A percentile compares a stretch with the other conserved stretches of the same genome.
These are phyloP conservation scores for Cercospora berteroae DNA, from an alignment of 2,329 filamentous ascomycete genomes.

Conservation along the genomic window DNA sequence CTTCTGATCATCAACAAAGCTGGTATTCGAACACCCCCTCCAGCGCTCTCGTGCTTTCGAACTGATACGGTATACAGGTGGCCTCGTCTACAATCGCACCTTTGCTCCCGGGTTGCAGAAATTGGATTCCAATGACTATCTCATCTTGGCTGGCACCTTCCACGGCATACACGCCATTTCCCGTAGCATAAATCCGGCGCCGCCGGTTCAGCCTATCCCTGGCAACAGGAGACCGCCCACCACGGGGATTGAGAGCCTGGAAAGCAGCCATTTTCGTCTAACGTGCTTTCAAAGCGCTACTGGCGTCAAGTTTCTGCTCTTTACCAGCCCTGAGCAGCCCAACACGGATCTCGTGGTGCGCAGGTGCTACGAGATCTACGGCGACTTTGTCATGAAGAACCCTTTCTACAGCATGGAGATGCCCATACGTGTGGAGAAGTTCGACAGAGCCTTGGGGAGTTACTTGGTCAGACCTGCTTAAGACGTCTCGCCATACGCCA, in stretches of 20 bases:
- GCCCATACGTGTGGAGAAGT: conserved; percentile 92
- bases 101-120: conserved; percentile 86
- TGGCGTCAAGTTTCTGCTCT: conserved; percentile 91
- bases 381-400: conserved; percentile 99
- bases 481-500: background rate
- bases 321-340: conserved; percentile 84
- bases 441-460: conserved; percentile 64
- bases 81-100: conserved; percentile 91
- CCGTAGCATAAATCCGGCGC: conserved; percentile 48
- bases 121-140: conserved; percentile 91
- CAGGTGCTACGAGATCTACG: conserved; percentile 89
- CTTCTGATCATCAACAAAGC: conserved; percentile 99
- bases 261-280: conserved; percentile 89
- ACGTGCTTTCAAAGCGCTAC: conserved; percentile 96
- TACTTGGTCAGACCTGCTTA: conserved; percentile 37
- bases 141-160: conserved; percentile 95
- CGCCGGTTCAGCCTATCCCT: conserved; percentile 36
- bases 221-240: conserved; percentile 51
- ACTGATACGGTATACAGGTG: conserved; percentile 39
- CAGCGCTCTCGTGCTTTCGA: background rate
- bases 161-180: conserved; percentile 74
- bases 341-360: conserved; percentile 82
- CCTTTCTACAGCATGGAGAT: conserved; percentile 98
- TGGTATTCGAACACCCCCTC: conserved; percentile 40
- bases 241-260: conserved; percentile 85